These are phyloP conservation scores for Auricularia cornea DNA, from an alignment of 768 basidiomycete genomes.

Conservation along the genomic window DNA sequence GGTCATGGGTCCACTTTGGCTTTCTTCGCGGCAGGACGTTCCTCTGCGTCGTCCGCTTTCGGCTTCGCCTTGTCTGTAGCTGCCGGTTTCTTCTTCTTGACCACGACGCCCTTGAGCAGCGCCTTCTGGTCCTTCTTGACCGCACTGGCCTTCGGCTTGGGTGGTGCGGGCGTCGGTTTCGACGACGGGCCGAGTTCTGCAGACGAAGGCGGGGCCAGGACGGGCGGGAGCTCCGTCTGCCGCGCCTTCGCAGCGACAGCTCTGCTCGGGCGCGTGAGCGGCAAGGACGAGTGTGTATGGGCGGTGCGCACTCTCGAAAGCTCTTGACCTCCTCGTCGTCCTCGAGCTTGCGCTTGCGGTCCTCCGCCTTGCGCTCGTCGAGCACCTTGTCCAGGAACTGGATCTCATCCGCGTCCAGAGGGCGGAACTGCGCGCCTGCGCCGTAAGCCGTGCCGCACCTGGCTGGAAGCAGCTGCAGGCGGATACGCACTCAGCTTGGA, in stretches of 20 bases:
- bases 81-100: conserved; percentile 40
- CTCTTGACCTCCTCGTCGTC: conserved; percentile 73
- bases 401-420: conserved; percentile 84
- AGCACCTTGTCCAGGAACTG: conserved; percentile 79
- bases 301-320: conserved; percentile 59
- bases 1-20: neutral
- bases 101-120: conserved; percentile 66
- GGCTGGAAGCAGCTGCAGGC: neutral
- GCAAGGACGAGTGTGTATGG: neutral
- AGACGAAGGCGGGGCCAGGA: conserved; percentile 6
- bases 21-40: neutral
- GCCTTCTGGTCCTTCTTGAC: conserved; percentile 59
- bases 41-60: neutral
- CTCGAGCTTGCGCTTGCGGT: conserved; percentile 60
- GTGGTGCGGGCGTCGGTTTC: conserved; percentile 21
- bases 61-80: neutral
- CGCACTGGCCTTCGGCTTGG: conserved; percentile 17
- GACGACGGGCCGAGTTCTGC: conserved; percentile 14
- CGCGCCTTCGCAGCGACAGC: conserved; percentile 57
- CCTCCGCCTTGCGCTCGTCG: conserved; percentile 68
- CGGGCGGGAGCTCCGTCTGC: conserved; percentile 28
- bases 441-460: conserved; percentile 7
- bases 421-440: conserved; percentile 80
- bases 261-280: conserved; percentile 22
- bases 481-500: conserved; percentile 52